Evolutionary conservation across 208 protist genomes (phyloP).

Genomic region (Leishmania tropica): DNA sequence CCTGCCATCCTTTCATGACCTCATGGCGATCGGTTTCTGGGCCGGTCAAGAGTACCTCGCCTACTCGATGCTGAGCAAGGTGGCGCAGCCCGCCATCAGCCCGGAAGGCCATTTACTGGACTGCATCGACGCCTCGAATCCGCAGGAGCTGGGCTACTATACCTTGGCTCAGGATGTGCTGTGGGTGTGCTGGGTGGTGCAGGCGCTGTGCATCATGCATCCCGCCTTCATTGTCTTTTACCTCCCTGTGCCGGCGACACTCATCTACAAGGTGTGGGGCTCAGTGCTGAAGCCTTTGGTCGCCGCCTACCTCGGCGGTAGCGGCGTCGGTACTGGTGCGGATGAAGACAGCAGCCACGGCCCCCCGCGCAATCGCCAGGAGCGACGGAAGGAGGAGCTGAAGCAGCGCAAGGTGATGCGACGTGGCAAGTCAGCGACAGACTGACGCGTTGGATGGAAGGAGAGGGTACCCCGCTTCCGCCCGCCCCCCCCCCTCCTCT

Average conservation of each 20-base stretch:
- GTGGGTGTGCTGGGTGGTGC: conserved; percentile 90
- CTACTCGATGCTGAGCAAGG: conserved; percentile 48
- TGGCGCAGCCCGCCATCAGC: conserved; percentile 56
- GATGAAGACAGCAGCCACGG: not conserved
- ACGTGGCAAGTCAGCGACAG: conserved; percentile 4
- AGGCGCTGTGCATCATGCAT: conserved; percentile 72
- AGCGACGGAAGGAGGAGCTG: conserved; percentile 67
- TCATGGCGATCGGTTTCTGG: conserved; percentile 78
- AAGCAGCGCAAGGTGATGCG: conserved; percentile 59
- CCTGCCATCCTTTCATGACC: conserved; percentile 49
- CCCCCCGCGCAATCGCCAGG: conserved; percentile 49
- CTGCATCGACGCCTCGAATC: conserved; percentile 79
- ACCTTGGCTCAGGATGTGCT: conserved; percentile 85
- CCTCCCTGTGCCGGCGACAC: conserved; percentile 76
- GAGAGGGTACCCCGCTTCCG: not conserved
- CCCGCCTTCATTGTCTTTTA: conserved; percentile 85
- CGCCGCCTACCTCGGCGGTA: conserved; percentile 23
- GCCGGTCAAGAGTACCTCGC: conserved; percentile 74
- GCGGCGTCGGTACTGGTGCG: conserved; percentile 16
- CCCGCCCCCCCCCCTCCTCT: not conserved
- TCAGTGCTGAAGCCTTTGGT: conserved; percentile 45
- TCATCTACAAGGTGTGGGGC: conserved; percentile 73
- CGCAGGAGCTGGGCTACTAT: conserved; percentile 79
- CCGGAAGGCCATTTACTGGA: conserved; percentile 65
- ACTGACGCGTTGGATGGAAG: not conserved